Evolutionary conservation across 805 yeast species (phyloP).

Genomic region (Hanseniaspora taiwanica): DNA sequence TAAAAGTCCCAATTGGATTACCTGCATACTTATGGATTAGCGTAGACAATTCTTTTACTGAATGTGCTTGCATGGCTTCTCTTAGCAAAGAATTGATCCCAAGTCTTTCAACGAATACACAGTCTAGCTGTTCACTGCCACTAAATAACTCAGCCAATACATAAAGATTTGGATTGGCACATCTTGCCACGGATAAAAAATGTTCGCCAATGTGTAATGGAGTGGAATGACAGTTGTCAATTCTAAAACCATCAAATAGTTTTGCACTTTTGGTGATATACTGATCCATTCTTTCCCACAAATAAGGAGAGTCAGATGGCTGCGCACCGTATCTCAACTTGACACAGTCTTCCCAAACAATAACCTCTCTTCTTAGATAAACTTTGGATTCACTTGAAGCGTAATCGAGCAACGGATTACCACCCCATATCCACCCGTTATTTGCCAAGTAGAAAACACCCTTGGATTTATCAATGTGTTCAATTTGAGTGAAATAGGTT

Average conservation of each 20-base stretch:
- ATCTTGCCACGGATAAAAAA: slow-evolving; percentile 76
- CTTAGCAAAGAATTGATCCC: slow-evolving; percentile 83
- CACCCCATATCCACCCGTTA: slow-evolving; percentile 99
- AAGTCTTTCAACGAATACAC: slow-evolving; percentile 76
- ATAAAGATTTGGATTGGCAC: slow-evolving; percentile 70
- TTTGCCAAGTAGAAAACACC: slow-evolving; percentile 67
- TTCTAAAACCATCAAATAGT: slow-evolving; percentile 75
- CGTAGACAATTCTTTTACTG: slow-evolving; percentile 72
- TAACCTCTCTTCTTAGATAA: slow-evolving; percentile 81
- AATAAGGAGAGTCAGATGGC: slow-evolving; percentile 72
- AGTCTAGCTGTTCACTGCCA: slow-evolving; percentile 86
- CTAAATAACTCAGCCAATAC: slow-evolving; percentile 91
- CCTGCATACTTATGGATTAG: slow-evolving; percentile 90
- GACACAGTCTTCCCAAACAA: slow-evolving; percentile 96
- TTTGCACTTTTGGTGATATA: slow-evolving; percentile 63
- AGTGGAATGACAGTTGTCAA: slow-evolving; percentile 93
- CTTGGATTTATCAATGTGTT: slow-evolving; percentile 30
- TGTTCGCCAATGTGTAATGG: slow-evolving; percentile 91
- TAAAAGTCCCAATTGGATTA: slow-evolving; percentile 83
- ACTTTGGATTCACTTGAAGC: slow-evolving; percentile 72
- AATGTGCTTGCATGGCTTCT: slow-evolving; percentile 96
- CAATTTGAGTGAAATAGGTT: slow-evolving; percentile 73
- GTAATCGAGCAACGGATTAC: slow-evolving; percentile 85
- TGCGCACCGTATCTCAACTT: slow-evolving; percentile 72
- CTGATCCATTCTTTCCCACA: slow-evolving; percentile 80